phyloP scores from a whole-genome alignment of 805 yeast species.

The Wickerhamiella alocasiicola region DNA sequence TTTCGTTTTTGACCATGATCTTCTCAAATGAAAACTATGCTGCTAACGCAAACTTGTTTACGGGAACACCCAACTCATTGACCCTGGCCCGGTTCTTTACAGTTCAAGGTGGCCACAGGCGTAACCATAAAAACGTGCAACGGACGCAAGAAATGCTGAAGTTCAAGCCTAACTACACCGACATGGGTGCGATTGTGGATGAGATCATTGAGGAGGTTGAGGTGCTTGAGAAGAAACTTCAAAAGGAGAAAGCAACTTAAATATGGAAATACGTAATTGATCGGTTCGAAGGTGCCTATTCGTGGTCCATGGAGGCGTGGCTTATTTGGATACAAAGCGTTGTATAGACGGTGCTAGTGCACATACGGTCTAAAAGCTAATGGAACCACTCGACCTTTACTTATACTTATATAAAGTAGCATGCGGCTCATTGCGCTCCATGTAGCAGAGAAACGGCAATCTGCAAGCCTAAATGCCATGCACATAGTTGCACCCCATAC shows the following conservation, averaged over 20 bases:
- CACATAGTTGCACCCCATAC: too few species aligned
- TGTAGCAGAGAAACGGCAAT: too few species aligned
- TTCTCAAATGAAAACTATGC: constrained; percentile 3
- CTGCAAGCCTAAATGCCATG: too few species aligned
- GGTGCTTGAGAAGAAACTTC: not conserved
- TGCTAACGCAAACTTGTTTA: constrained; percentile 12
- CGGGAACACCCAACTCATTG: constrained; percentile 14
- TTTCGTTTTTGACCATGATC: constrained; percentile 7
- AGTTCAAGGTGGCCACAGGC: constrained; percentile 22
- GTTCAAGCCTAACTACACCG: constrained; percentile 16
- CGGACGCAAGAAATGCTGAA: constrained; percentile 17
- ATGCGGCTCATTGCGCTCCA: too few species aligned
- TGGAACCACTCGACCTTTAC: too few species aligned
- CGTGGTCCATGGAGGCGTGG: too few species aligned
- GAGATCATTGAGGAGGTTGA: constrained; percentile 17
- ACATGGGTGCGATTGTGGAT: constrained; percentile 20
- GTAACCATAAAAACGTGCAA: constrained; percentile 15
- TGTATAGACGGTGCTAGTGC: too few species aligned
- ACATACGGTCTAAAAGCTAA: too few species aligned
- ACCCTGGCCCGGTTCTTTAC: constrained; percentile 22
- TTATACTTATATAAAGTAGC: too few species aligned
- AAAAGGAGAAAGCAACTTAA: not conserved
- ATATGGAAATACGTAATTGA: too few species aligned
- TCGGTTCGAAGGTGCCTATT: too few species aligned
- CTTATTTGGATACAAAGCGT: too few species aligned